Evolutionary conservation across 2,329 filamentous ascomycete genomes (phyloP).

Genomic region (Sporothrix mexicana): DNA sequence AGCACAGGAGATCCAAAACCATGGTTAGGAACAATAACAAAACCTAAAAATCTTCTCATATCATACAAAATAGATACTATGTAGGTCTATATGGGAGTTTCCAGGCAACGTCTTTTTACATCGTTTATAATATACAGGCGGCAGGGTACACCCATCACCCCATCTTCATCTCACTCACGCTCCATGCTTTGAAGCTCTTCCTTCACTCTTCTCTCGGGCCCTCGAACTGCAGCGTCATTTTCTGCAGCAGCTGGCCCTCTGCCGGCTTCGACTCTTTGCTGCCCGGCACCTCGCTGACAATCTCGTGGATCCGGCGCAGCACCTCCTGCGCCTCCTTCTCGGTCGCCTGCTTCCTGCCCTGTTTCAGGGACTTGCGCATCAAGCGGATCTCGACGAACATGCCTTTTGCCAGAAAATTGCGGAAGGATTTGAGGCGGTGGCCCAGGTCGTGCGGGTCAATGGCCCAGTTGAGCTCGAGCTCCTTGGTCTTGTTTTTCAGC

Average conservation of each 20-base stretch:
- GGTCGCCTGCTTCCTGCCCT: conserved; percentile 62
- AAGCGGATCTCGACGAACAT: conserved; percentile 76
- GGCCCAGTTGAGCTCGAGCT: conserved; percentile 89
- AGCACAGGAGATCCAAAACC: too few relatives aligned
- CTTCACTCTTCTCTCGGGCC: conserved; percentile 41
- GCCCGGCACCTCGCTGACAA: conserved; percentile 43
- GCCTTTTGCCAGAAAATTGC: conserved; percentile 74
- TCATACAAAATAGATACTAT: not conserved
- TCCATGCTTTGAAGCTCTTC: too few relatives aligned
- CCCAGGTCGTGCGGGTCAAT: conserved; percentile 76
- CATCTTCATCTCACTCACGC: not conserved
- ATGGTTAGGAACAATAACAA: too few relatives aligned
- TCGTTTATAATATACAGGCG: not conserved
- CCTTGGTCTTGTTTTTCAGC: conserved; percentile 61
- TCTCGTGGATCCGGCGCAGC: conserved; percentile 52
- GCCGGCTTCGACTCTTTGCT: conserved; percentile 50
- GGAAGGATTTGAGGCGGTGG: conserved; percentile 71
- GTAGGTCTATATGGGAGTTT: not conserved
- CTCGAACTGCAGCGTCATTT: conserved; percentile 49
- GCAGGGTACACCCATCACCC: not conserved
- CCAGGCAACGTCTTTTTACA: not conserved
- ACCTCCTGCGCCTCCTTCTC: conserved; percentile 65
- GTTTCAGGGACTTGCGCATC: conserved; percentile 67
- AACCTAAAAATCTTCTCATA: not conserved
- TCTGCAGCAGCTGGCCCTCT: conserved; percentile 51